Evolutionary conservation across 768 basidiomycete genomes (phyloP).

Genomic region (Auriscalpium vulgare): DNA sequence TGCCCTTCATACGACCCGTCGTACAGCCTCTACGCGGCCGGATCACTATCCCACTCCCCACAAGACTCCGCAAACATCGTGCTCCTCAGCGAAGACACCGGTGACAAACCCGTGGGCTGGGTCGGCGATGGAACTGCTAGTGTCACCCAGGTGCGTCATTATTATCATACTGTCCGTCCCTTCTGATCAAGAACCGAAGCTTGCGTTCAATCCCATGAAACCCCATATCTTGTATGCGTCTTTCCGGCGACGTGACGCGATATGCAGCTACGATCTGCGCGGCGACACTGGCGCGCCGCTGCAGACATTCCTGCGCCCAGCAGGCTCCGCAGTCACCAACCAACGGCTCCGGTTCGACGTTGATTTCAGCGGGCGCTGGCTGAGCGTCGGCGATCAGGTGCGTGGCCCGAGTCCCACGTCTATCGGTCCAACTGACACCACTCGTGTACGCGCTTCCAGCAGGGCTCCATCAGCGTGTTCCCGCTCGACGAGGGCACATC

Average conservation of each 20-base stretch:
- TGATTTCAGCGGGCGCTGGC: conserved; percentile 54
- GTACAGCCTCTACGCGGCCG: conserved; percentile 68
- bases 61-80: conserved; percentile 47
- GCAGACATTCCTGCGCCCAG: conserved; percentile 24
- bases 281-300: conserved; percentile 39
- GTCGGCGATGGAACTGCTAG: conserved; percentile 47
- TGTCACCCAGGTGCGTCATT: conserved; percentile 42
- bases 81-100: conserved; percentile 54
- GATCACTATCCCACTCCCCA: conserved; percentile 50
- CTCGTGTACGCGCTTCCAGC: conserved; percentile 26
- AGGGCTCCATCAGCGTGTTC: conserved; percentile 54
- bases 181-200: conserved; percentile 29
- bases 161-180: background rate
- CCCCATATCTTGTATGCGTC: conserved; percentile 74
- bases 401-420: conserved; percentile 16
- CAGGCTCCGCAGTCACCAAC: conserved; percentile 38
- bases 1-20: conserved; percentile 46
- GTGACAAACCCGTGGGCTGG: conserved; percentile 48
- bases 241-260: conserved; percentile 53
- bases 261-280: conserved; percentile 80
- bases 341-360: conserved; percentile 77
- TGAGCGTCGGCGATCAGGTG: conserved; percentile 66
- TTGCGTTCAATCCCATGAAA: conserved; percentile 67
- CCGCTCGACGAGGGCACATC: conserved; percentile 28
- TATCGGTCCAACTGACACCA: background rate